These are phyloP conservation scores for Fusarium sp. DNA, from an alignment of 2,329 filamentous ascomycete species.

Conservation along the genomic window DNA sequence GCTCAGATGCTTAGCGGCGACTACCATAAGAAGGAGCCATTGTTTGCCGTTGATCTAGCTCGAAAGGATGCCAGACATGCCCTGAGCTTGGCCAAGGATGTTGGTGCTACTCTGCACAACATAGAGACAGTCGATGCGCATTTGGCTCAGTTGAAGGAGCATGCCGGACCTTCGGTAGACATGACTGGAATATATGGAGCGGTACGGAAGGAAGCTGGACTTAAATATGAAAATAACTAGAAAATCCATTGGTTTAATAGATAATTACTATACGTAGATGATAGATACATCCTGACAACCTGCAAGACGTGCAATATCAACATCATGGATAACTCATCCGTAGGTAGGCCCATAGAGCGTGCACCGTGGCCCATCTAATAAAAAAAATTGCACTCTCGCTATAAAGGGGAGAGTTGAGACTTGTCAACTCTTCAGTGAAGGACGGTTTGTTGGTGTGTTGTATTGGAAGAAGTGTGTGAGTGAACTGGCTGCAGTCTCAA, in stretches of 20 bases:
- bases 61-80: slow-evolving; percentile 84
- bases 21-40: slow-evolving; percentile 78
- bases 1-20: slow-evolving; percentile 76
- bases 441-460: neutral
- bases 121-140: slow-evolving; percentile 73
- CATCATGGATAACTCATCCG: neutral
- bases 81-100: slow-evolving; percentile 66
- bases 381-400: neutral
- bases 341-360: neutral
- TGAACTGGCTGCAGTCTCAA: neutral
- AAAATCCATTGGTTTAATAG: neutral
- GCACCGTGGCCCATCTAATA: neutral
- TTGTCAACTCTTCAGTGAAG: neutral
- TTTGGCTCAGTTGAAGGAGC: slow-evolving; percentile 71
- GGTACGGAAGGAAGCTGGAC: slow-evolving; percentile 74
- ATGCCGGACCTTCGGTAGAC: slow-evolving; percentile 74
- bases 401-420: too few relatives aligned
- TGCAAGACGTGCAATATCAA: neutral
- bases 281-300: neutral
- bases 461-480: neutral
- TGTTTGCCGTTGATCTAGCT: slow-evolving; percentile 83
- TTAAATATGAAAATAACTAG: slow-evolving; percentile 72
- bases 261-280: neutral
- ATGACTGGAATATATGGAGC: slow-evolving; percentile 84
- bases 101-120: slow-evolving; percentile 68